Base-by-base conservation (phyloP, 2,329 filamentous ascomycete genomes). In the Fonsecaea pedrosoi region DNA sequence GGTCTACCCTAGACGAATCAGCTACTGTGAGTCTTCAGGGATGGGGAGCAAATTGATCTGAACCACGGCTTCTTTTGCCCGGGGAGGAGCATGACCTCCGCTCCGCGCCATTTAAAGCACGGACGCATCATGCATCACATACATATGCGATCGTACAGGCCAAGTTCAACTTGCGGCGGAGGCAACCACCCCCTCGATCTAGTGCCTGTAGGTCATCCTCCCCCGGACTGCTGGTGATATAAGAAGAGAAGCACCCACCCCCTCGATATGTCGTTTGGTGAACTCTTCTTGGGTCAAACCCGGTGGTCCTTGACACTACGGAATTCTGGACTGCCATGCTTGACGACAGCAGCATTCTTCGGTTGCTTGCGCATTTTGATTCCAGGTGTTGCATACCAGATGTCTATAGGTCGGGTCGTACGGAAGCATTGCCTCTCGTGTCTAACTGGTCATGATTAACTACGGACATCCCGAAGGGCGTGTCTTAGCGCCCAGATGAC, bases 401-500 rank as follows among this genome's bases (percentile, higher is more conserved):
- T 25, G 25, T 25, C 25, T 1, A 25, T 25, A 25, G 25, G 25
- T 25, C 25, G 25, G 45, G 12, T 25, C 18, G 18, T 21, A 25
- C 18, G 9, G 18, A 25, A 25, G 18, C 2, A 25, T 1, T 10
- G 21, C 12, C 45, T 4, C 9, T 25, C 21, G 45, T 50, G 2
- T 12, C 3, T 50, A 4, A 7, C 8, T 25, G 9, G 45, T 9
- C 45, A 50, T 25, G 45, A 45, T 10, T 15, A 12, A 50, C 45
- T 21, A 50, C 12, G 18, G 18, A 12, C 45, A 10, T 34, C 42
- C 7, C 55, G 37, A 58, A 58, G 55, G 55, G 55, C 55, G 55
- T 58, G 55, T 40, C 42, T 58, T 58, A 58, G 55, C 55, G 32
- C 21, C 55, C 35, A 42, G 45, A 50, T 50, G 45, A 50, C 45